Base-by-base conservation (phyloP, 345 rosid genomes). In the Gossypium thurberi region DNA sequence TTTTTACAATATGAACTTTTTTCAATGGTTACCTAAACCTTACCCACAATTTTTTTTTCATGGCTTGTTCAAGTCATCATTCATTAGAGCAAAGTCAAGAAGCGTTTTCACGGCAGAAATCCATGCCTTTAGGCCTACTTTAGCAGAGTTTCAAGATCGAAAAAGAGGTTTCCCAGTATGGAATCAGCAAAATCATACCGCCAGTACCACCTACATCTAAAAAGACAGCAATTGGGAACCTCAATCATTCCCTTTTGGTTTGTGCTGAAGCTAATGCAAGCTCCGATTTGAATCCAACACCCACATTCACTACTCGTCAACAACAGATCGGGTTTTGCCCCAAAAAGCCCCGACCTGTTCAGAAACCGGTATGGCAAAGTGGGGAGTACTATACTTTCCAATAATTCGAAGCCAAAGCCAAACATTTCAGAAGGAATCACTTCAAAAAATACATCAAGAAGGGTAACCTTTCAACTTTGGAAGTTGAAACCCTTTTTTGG, bases 321-420 rank as follows among this genome's bases (percentile, higher is more conserved):
- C 99, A 92, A 85, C 99, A 91, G 94, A 91, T 95, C 89, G 99
- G 99, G n/a, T 95, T 95, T 81, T 92, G 96, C 84, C 96, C 99
- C 11, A 78, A 97, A 60, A 94, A 86, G 76, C 91, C 89, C 47
- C 84, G 99, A 5, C 98, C 99, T 0, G 94, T 92, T 44, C 87
- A 85, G 87, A 89, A 87, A 67, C 91, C 98, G 0, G 96, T 95
- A 48, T 95, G 99, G 99, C 90, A 95, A 93, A 92, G 99, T 70
- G 99, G 99, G 2, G 96, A 88, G 76, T 56, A 81, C 83, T 92
- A 92, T 80, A 88, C 88, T 40, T 85, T 88, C 77, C 96, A 85
- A 44, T 91, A 95, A 74, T 95, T 92, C 60, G 99, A 95, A 84
- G 79, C 89, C 8, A 95, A 91, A 75, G 97, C 99, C 10, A 90